phyloP scores from a whole-genome alignment of 352 stramenopile species.

The Phytophthora megakarya region DNA sequence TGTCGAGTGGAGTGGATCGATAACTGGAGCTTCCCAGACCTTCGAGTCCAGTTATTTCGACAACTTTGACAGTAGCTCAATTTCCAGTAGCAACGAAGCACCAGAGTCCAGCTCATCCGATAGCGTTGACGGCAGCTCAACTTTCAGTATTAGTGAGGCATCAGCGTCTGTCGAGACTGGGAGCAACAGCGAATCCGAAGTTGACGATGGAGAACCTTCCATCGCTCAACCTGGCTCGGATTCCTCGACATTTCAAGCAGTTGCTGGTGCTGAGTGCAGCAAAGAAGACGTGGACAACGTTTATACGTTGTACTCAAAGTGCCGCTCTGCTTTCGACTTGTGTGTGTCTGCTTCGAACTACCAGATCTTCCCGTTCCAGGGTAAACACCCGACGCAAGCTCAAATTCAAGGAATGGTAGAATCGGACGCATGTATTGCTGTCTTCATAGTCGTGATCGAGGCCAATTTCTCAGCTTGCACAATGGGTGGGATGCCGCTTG shows the following conservation, averaged over 20 bases:
- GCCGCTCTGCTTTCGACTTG: slow-evolving; percentile 57
- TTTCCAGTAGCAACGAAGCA: not conserved
- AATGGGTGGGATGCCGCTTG: slow-evolving; percentile 54
- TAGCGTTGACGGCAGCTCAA: not conserved
- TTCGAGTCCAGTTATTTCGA: slow-evolving; percentile 1
- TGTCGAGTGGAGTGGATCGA: slow-evolving; percentile 3
- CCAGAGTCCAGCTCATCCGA: not conserved
- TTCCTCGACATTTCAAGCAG: slow-evolving; percentile 52
- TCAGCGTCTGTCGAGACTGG: not conserved
- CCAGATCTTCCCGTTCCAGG: slow-evolving; percentile 67
- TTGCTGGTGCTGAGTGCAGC: slow-evolving; percentile 47
- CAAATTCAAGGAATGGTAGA: slow-evolving; percentile 60
- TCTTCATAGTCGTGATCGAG: slow-evolving; percentile 62
- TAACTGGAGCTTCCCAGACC: not conserved
- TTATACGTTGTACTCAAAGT: slow-evolving; percentile 62
- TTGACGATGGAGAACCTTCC: slow-evolving; percentile 11
- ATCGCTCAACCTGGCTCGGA: slow-evolving; percentile 45
- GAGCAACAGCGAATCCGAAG: not conserved
- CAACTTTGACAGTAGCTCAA: not conserved
- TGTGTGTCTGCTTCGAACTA: slow-evolving; percentile 59
- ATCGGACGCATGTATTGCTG: slow-evolving; percentile 50
- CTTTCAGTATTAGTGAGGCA: not conserved
- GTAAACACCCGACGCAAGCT: slow-evolving; percentile 45
- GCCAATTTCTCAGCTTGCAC: slow-evolving; percentile 56
- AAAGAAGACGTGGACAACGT: slow-evolving; percentile 47